Evolutionary conservation across 345 rosid genomes (phyloP).

Genomic region (Lepidium sativum): DNA sequence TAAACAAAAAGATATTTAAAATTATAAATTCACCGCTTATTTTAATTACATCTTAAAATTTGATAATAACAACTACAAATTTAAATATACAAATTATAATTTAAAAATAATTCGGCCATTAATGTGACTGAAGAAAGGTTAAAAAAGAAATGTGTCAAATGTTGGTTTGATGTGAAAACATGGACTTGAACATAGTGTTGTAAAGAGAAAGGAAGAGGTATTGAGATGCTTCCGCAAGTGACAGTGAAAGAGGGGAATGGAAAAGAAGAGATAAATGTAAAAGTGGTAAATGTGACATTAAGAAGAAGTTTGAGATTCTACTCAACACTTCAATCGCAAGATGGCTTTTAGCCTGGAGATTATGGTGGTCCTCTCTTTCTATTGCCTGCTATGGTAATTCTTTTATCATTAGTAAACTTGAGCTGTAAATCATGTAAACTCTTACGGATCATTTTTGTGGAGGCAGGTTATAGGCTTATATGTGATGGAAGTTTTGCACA

Average conservation of each 20-base stretch:
- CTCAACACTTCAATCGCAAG: conserved; percentile 45
- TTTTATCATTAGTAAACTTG: background rate
- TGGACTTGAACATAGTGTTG: background rate
- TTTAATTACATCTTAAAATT: no score
- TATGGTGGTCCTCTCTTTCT: conserved; percentile 83
- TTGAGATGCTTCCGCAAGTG: background rate
- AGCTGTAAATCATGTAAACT: background rate
- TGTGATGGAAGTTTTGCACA: conserved; percentile 36
- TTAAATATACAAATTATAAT: no score
- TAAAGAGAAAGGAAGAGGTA: conserved; percentile 5
- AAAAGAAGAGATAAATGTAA: conserved; percentile 16
- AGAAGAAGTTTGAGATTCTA: conserved; percentile 42
- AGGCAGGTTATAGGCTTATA: conserved; percentile 46
- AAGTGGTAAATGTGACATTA: conserved; percentile 27
- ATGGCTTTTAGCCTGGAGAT: conserved; percentile 81
- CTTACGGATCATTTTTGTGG: background rate
- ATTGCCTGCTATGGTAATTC: conserved; percentile 48
- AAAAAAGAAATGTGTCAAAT: background rate
- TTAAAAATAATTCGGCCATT: no score
- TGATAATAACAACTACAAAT: no score
- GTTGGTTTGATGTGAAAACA: background rate
- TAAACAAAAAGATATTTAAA: no score
- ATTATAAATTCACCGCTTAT: no score
- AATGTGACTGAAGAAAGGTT: background rate
- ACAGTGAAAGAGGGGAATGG: conserved; percentile 6